A percentile compares a stretch with the other conserved stretches of the same genome.
Conservation (phyloP, 352 stramenopile species). For the Pythium plurisporium region DNA sequence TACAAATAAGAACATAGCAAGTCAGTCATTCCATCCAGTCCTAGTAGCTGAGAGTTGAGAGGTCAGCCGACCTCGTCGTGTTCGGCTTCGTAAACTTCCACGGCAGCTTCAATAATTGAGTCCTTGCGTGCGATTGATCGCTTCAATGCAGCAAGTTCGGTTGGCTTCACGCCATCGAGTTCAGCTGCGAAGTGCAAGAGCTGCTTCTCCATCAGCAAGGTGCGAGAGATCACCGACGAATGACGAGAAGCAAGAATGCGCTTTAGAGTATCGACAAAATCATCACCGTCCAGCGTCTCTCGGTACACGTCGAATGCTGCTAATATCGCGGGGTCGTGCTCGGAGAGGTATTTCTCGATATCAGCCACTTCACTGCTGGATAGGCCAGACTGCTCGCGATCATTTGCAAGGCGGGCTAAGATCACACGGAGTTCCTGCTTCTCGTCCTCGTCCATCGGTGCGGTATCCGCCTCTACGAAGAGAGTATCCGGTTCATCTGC, state of each 20-base stretch:
- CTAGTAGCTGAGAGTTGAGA: too few species aligned
- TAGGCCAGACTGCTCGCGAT: constrained; percentile 17
- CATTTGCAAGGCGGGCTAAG: constrained; percentile 11
- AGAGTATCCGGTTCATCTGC: not conserved
- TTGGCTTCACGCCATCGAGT: constrained; percentile 8
- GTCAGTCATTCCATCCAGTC: not conserved
- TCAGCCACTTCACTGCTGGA: constrained; percentile 19
- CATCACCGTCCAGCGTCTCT: constrained; percentile 37
- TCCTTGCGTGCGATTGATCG: constrained; percentile 35
- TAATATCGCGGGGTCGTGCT: constrained; percentile 37
- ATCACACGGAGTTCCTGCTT: constrained; percentile 26
- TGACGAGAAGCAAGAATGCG: constrained; percentile 27
- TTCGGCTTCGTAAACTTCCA: constrained; percentile 36
- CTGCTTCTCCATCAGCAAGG: constrained; percentile 22
- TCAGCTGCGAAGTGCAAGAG: constrained; percentile 13
- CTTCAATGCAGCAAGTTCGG: constrained; percentile 35
- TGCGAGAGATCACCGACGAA: not conserved
- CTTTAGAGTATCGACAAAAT: constrained; percentile 54
- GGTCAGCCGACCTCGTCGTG: constrained; percentile 33
- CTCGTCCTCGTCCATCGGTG: constrained; percentile 13
- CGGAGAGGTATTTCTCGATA: constrained; percentile 28
- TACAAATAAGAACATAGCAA: constrained; percentile 7
- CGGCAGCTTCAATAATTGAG: constrained; percentile 34
- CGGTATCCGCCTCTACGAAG: not conserved
- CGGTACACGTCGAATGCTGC: constrained; percentile 56